Evolutionary conservation across 73 alveolate species (phyloP).

Genomic region (Tetrahymena thermophila): DNA sequence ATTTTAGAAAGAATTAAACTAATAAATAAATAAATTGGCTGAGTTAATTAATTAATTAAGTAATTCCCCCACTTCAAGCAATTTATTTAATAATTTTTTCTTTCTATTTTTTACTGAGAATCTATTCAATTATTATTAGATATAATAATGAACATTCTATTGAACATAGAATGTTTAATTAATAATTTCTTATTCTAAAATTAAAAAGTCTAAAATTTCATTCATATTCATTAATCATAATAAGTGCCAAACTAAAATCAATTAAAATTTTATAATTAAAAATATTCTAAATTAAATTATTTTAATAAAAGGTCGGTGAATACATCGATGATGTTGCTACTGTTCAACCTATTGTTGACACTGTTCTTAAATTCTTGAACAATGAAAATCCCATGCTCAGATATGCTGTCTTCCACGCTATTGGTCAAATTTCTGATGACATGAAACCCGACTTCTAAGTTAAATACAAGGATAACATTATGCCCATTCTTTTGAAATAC

Average conservation of each 20-base stretch:
- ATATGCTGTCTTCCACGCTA: slow-evolving; percentile 91
- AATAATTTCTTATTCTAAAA: neutral
- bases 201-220: no score
- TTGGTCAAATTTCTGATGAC: slow-evolving; percentile 88
- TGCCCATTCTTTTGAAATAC: slow-evolving; percentile 61
- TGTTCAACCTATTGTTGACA: slow-evolving; percentile 64
- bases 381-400: slow-evolving; percentile 86
- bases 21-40: neutral
- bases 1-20: neutral
- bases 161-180: neutral
- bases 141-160: neutral
- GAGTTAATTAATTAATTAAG: no score
- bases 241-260: no score
- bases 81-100: no score
- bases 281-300: neutral
- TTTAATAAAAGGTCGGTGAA: slow-evolving; percentile 51
- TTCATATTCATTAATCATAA: no score
- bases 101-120: neutral
- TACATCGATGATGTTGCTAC: slow-evolving; percentile 63
- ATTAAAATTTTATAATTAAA: no score
- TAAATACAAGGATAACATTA: slow-evolving; percentile 67
- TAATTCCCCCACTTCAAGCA: neutral
- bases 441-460: slow-evolving; percentile 81
- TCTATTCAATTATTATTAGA: no score
- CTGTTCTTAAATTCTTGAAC: slow-evolving; percentile 46